A percentile compares a stretch with the other conserved stretches of the same genome.
These are phyloP conservation scores for Paecilomyces sp. DNA, from an alignment of 2,329 filamentous ascomycete genomes.

Conservation along the genomic window DNA sequence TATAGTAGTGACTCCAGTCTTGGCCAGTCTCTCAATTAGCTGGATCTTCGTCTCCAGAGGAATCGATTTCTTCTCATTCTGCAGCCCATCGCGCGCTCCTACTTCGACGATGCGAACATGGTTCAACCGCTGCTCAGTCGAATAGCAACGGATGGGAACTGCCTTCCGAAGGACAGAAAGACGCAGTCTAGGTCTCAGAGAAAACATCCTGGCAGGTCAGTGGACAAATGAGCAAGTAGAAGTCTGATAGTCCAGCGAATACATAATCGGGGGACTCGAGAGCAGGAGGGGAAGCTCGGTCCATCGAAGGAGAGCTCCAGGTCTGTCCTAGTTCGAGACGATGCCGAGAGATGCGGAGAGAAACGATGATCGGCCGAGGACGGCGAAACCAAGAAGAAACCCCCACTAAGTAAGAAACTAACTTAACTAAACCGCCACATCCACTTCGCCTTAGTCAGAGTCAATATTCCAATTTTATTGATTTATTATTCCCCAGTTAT, in stretches of 20 bases:
- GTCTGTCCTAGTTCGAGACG: neutral
- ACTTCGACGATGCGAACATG: conserved; percentile 49
- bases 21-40: conserved; percentile 40
- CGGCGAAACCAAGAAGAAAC: neutral
- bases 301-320: neutral
- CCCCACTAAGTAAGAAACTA: neutral
- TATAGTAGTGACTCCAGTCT: conserved; percentile 43
- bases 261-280: neutral
- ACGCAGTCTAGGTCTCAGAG: conserved; percentile 16
- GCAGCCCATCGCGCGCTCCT: conserved; percentile 46
- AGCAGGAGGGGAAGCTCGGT: neutral
- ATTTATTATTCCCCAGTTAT: neutral
- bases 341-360: conserved; percentile 1
- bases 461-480: neutral
- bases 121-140: conserved; percentile 37
- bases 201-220: conserved; percentile 15
- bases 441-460: neutral
- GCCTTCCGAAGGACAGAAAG: conserved; percentile 19
- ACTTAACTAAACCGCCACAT: neutral
- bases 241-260: neutral
- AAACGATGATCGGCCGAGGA: neutral
- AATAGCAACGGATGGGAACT: conserved; percentile 19
- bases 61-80: conserved; percentile 47
- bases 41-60: conserved; percentile 43
- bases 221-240: neutral